phyloP scores from a whole-genome alignment of 305 asterid genomes.

The Ilex paraguariensis region DNA sequence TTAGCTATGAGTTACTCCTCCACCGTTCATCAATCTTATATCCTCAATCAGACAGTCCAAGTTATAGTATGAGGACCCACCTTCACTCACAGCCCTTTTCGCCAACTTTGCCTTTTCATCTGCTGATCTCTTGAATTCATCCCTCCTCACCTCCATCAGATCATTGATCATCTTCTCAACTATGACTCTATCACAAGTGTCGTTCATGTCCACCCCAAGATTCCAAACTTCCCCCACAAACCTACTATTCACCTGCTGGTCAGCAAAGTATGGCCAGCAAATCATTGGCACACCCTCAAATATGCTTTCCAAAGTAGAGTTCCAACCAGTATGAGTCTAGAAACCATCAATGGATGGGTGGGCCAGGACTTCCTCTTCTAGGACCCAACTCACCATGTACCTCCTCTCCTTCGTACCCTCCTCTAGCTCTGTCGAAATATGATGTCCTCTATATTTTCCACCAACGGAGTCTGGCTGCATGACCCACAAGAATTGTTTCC shows the following conservation, averaged over 20 bases:
- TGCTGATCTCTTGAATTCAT: slow-evolving; percentile 14
- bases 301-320: slow-evolving; percentile 24
- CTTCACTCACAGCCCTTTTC: slow-evolving; percentile 7
- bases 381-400: slow-evolving; percentile 21
- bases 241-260: slow-evolving; percentile 27
- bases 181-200: slow-evolving; percentile 17
- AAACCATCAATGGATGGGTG: slow-evolving; percentile 18
- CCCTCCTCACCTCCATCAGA: slow-evolving; percentile 15
- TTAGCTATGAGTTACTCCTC: too few species aligned
- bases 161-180: slow-evolving; percentile 15
- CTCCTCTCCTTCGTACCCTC: slow-evolving; percentile 17
- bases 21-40: slow-evolving; percentile 8
- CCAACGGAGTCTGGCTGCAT: slow-evolving; percentile 25
- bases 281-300: slow-evolving; percentile 28
- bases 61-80: slow-evolving; percentile 20
- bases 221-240: slow-evolving; percentile 22
- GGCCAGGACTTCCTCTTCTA: slow-evolving; percentile 20
- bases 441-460: slow-evolving; percentile 9
- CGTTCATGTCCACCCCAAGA: slow-evolving; percentile 28
- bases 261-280: slow-evolving; percentile 22
- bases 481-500: slow-evolving; percentile 32
- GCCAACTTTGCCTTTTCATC: slow-evolving; percentile 14
- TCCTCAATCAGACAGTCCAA: slow-evolving; percentile 21
- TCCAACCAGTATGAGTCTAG: slow-evolving; percentile 26
- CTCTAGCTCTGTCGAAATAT: slow-evolving; percentile 4